phyloP scores from a whole-genome alignment of 1,284 basidiomycete genomes.

The Inonotus obliquus region DNA sequence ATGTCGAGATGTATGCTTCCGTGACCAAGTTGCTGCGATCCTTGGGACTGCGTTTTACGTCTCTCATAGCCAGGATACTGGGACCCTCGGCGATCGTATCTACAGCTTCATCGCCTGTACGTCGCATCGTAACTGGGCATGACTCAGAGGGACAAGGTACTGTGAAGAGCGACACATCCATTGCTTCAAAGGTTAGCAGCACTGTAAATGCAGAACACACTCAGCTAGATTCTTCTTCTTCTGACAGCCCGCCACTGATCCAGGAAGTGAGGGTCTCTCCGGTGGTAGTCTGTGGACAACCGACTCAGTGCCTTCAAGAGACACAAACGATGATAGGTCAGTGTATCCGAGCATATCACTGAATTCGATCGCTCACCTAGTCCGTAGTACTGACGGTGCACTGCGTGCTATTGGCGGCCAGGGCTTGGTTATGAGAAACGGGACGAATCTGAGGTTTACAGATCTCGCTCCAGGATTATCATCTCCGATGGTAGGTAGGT shows the following conservation, averaged over 20 bases:
- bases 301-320: conserved; percentile 45
- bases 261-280: conserved; percentile 29
- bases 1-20: neutral
- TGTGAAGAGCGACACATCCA: conserved; percentile 31
- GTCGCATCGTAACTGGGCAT: conserved; percentile 50
- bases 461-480: conserved; percentile 51
- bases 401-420: conserved; percentile 33
- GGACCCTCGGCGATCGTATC: neutral
- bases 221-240: neutral
- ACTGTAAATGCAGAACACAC: neutral
- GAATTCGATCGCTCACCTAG: neutral
- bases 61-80: conserved; percentile 2
- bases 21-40: conserved; percentile 4
- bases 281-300: conserved; percentile 44
- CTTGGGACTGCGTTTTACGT: neutral
- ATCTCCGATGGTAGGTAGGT: conserved; percentile 51
- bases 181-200: conserved; percentile 13
- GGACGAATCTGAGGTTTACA: conserved; percentile 48
- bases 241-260: conserved; percentile 23
- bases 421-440: conserved; percentile 42
- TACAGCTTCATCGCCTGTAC: conserved; percentile 29
- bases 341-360: neutral
- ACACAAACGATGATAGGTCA: conserved; percentile 41
- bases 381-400: conserved; percentile 46
- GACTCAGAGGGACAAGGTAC: conserved; percentile 32